These are phyloP conservation scores for Elongisporangium undulatum DNA, from an alignment of 352 stramenopile species.

Conservation along the genomic window DNA sequence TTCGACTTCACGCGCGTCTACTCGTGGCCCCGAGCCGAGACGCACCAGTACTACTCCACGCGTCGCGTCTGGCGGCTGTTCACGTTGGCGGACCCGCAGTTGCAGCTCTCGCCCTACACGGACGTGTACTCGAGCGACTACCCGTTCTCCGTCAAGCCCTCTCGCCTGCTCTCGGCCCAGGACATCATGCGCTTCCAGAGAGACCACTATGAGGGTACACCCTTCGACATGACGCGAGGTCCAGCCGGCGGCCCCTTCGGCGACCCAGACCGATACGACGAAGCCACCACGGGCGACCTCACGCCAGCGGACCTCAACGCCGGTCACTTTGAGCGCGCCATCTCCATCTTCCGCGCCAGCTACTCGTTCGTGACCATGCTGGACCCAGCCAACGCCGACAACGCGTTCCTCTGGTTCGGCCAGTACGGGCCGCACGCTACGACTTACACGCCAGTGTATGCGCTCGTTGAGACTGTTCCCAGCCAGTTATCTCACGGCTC, in stretches of 20 bases:
- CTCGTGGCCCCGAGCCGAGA: conserved; percentile 53
- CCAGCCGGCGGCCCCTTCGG: conserved; percentile 84
- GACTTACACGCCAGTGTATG: conserved; percentile 89
- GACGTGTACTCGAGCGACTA: conserved; percentile 80
- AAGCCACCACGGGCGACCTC: conserved; percentile 35
- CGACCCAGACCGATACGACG: conserved; percentile 87
- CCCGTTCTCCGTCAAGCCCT: conserved; percentile 78
- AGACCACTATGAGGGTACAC: conserved; percentile 92
- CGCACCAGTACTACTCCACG: conserved; percentile 79
- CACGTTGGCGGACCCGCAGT: conserved; percentile 63
- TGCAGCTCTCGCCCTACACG: conserved; percentile 67
- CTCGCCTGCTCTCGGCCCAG: conserved; percentile 46
- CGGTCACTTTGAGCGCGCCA: conserved; percentile 87
- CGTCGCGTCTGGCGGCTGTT: conserved; percentile 90
- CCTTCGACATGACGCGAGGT: conserved; percentile 87
- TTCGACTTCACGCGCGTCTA: conserved; percentile 92
- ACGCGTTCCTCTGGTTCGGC: conserved; percentile 81
- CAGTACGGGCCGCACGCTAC: conserved; percentile 88
- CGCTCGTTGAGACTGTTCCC: conserved; percentile 46
- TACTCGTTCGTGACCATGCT: conserved; percentile 87
- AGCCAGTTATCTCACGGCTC: conserved; percentile 48
- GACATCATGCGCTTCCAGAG: conserved; percentile 91
- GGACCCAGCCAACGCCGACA: conserved; percentile 50
- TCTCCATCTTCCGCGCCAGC: conserved; percentile 91
- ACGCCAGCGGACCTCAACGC: conserved; percentile 38